A percentile compares a stretch with the other conserved stretches of the same genome.
Evolutionary conservation across 768 basidiomycete genomes (phyloP).

Genomic region (Pleurotus cornucopiae): DNA sequence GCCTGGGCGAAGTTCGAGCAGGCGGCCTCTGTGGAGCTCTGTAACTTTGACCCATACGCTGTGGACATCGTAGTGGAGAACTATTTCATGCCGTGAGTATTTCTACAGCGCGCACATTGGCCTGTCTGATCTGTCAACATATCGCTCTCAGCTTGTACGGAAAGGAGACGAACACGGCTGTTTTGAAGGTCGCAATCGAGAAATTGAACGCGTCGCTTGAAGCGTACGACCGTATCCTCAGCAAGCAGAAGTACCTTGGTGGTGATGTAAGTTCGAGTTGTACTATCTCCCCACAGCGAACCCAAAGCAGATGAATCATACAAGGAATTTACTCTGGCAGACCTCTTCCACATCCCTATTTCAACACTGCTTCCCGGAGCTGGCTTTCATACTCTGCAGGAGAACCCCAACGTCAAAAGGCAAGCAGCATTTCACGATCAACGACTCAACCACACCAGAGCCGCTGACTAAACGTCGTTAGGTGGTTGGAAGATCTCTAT

Average conservation of each 20-base stretch:
- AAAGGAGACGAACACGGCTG: slow-evolving; percentile 24
- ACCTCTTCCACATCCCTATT: slow-evolving; percentile 54
- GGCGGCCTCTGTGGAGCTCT: slow-evolving; percentile 45
- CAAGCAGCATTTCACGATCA: neutral
- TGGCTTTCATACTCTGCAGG: slow-evolving; percentile 25
- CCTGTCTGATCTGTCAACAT: neutral
- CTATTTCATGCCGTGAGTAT: slow-evolving; percentile 45
- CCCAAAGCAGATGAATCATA: neutral
- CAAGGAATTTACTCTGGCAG: slow-evolving; percentile 47
- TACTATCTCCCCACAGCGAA: neutral
- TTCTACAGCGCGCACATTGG: neutral
- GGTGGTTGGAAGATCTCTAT: slow-evolving; percentile 29
- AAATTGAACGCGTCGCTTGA: slow-evolving; percentile 38
- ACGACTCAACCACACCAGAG: neutral
- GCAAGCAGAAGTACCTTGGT: slow-evolving; percentile 52
- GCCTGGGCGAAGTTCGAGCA: slow-evolving; percentile 46
- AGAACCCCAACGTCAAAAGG: slow-evolving; percentile 42
- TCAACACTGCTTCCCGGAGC: slow-evolving; percentile 15
- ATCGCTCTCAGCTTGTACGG: slow-evolving; percentile 14
- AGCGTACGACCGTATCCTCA: slow-evolving; percentile 53
- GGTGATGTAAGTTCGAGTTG: slow-evolving; percentile 39
- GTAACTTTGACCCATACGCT: slow-evolving; percentile 50
- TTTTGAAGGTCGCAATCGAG: slow-evolving; percentile 19
- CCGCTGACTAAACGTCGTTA: neutral
- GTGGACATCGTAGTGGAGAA: slow-evolving; percentile 39